phyloP scores from a whole-genome alignment of 1,139 yeast species.

The Yamadazyma blattariae region DNA sequence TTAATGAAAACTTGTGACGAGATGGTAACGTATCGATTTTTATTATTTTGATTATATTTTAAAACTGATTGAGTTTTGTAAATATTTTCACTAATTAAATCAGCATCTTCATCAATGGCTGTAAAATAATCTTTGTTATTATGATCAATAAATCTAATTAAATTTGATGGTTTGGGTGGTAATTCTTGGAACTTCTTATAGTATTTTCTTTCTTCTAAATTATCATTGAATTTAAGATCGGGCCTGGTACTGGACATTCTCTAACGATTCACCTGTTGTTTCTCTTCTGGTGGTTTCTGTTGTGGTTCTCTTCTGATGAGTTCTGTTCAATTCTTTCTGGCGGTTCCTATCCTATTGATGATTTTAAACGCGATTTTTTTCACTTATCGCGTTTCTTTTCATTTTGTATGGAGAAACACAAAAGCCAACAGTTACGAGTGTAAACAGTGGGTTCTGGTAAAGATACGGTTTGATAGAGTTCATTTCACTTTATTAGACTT shows the following conservation, averaged over 20 bases:
- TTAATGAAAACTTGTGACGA: conserved; percentile 68
- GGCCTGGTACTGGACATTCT: conserved; percentile 10
- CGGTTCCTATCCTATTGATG: too few species aligned
- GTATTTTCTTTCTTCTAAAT: conserved; percentile 61
- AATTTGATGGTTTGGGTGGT: conserved; percentile 44
- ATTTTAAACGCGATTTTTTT: too few species aligned
- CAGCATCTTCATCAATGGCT: conserved; percentile 76
- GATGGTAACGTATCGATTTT: conserved; percentile 68
- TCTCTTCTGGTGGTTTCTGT: too few species aligned
- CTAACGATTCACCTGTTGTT: too few species aligned
- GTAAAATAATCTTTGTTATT: conserved; percentile 73
- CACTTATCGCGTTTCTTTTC: too few species aligned
- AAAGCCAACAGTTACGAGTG: too few species aligned
- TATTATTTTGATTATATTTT: conserved; percentile 48
- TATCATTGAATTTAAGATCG: conserved; percentile 69
- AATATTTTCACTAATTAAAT: conserved; percentile 74
- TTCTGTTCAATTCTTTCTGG: too few species aligned
- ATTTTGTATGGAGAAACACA: too few species aligned
- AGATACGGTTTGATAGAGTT: too few species aligned
- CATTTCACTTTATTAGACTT: too few species aligned
- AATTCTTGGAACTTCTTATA: conserved; percentile 55
- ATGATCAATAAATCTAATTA: conserved; percentile 68
- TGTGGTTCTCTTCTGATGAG: too few species aligned
- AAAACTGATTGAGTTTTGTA: conserved; percentile 81
- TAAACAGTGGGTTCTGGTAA: too few species aligned